Base-by-base conservation (phyloP, 768 basidiomycete genomes). In the Crepidotus variabilis region DNA sequence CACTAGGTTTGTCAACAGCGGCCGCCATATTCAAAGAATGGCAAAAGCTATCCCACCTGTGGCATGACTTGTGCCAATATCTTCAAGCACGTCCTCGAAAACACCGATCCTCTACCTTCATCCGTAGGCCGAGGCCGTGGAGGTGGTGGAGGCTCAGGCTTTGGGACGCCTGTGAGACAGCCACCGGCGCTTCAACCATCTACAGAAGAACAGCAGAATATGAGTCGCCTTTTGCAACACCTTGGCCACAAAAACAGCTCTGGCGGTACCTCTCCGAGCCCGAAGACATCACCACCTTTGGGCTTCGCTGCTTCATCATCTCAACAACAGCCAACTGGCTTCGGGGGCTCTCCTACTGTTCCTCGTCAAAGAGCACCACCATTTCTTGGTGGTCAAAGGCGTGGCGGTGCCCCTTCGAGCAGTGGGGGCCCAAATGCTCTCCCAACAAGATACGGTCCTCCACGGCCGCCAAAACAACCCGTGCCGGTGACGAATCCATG, bases 31-130 rank as follows among this genome's bases (percentile, higher is more conserved):
- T 61, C 63, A 9, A 63, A 58, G 21, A 58, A 58, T 18, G 59
- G 61, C 2, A 65, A 59, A 23, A 53, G 35, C 6, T 68, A 62
- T 58, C 60, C 61, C n/a, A 69, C 68, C 0, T 69, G 68, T 46
- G 68, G 68, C 10, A 39, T 63, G n/a, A 65, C 63, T 20, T 69
- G 68, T 47, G 63, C 61, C 22, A 46, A 49, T 9, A 55, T 55
- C 18, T 34, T 66, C 6, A 20, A 48, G 32, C 10, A 52, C 35
- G 57, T 49, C 7, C 54, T 53, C 11, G 32, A 43, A 3, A 51
- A 45, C 1, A 51, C 11, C 16, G 34, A 32, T 6, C 16, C 36
- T 24, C 28, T 43, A 11, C 50, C 49, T 3, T 13, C 14, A 2
- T 5, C 20, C 22, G 24, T 28, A 6, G 47, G 47, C 11, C 13